Evolutionary conservation across 2,329 filamentous ascomycete species (phyloP).

Genomic region (Penicillium brasilianum): DNA sequence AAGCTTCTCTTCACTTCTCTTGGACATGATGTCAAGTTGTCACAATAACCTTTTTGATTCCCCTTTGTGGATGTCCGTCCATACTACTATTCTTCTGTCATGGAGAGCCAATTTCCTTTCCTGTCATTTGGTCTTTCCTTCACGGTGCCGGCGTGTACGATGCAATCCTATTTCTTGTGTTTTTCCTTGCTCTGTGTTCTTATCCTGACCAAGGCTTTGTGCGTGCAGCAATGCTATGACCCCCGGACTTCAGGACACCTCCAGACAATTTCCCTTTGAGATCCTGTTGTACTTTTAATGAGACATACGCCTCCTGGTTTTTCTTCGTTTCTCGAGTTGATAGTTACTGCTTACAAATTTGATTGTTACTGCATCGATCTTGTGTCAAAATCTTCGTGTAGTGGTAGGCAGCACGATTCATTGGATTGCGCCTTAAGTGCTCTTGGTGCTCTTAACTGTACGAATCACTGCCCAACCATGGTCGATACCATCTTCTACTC

Average conservation of each 20-base stretch:
- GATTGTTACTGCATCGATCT: slow-evolving; percentile 4
- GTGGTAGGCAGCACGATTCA: background rate
- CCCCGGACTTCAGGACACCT: slow-evolving; percentile 30
- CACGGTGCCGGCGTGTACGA: slow-evolving; percentile 30
- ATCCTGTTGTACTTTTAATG: slow-evolving; percentile 31
- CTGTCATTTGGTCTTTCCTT: slow-evolving; percentile 10
- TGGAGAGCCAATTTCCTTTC: slow-evolving; percentile 17
- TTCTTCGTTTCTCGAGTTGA: slow-evolving; percentile 21
- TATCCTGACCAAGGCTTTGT: slow-evolving; percentile 15
- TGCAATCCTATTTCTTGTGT: slow-evolving; percentile 16
- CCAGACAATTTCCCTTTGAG: slow-evolving; percentile 26
- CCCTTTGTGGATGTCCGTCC: slow-evolving; percentile 20
- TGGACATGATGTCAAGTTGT: slow-evolving; percentile 34
- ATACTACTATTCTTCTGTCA: slow-evolving; percentile 17
- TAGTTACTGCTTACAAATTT: slow-evolving; percentile 24
- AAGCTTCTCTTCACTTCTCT: slow-evolving; percentile 27
- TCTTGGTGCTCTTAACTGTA: background rate
- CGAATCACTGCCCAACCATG: background rate
- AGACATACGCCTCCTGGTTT: slow-evolving; percentile 19
- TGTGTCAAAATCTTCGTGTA: background rate
- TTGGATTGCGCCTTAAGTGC: background rate
- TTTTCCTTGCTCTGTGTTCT: slow-evolving; percentile 14
- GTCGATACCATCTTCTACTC: background rate
- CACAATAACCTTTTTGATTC: slow-evolving; percentile 31
- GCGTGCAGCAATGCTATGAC: slow-evolving; percentile 30